Conservation (phyloP, 2,329 filamentous ascomycete genomes). For the Cladosporium sp. region DNA sequence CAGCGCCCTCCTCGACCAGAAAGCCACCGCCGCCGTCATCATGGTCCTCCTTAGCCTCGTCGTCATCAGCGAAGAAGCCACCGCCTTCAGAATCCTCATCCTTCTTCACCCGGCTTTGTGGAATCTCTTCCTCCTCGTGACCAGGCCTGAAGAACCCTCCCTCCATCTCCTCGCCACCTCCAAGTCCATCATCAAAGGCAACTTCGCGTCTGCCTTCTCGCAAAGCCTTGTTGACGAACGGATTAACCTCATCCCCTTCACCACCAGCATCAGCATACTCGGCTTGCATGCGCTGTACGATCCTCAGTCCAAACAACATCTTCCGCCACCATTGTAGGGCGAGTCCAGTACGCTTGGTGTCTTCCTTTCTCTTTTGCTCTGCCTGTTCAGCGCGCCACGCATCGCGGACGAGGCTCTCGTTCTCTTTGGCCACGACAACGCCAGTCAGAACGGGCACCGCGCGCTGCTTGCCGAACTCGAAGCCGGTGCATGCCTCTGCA, state of each 20-base stretch:
- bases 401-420: conserved; percentile 69
- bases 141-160: conserved; percentile 42
- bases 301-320: conserved; percentile 79
- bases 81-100: conserved; percentile 19
- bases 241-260: conserved; percentile 50
- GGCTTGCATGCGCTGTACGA: conserved; percentile 69
- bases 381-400: conserved; percentile 72
- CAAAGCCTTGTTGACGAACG: conserved; percentile 39
- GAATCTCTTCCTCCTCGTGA: conserved; percentile 30
- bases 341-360: conserved; percentile 73
- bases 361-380: conserved; percentile 72
- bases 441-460: conserved; percentile 89
- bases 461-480: conserved; percentile 93
- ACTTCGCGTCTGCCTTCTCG: conserved; percentile 21
- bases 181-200: conserved; percentile 4
- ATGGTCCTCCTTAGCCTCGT: conserved; percentile 22
- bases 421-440: conserved; percentile 80
- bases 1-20: conserved; percentile 28
- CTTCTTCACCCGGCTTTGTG: conserved; percentile 24
- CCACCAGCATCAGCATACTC: conserved; percentile 64
- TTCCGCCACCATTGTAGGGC: conserved; percentile 78
- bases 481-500: conserved; percentile 91
- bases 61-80: conserved; percentile 26
- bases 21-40: conserved; percentile 35
- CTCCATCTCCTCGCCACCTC: conserved; percentile 25